Evolutionary conservation across 2,329 filamentous ascomycete species (phyloP).

Genomic region (Colletotrichum sp.): DNA sequence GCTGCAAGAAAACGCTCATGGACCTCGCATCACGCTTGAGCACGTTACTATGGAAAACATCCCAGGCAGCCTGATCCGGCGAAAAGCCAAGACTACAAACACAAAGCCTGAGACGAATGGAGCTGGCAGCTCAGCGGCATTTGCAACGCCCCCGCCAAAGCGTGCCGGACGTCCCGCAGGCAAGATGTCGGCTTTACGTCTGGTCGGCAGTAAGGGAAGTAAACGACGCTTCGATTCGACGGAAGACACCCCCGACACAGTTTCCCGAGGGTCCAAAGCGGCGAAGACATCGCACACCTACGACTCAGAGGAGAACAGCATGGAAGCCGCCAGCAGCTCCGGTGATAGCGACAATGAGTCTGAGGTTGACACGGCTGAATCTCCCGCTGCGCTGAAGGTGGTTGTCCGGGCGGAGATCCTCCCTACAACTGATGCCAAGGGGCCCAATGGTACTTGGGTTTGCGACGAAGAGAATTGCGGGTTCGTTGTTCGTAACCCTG

Average conservation of each 20-base stretch:
- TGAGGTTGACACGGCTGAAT: conserved; percentile 5
- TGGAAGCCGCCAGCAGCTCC: conserved; percentile 32
- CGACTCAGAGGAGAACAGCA: conserved; percentile 34
- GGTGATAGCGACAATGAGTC: conserved; percentile 28
- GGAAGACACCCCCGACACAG: conserved; percentile 41
- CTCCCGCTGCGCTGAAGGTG: conserved; percentile 39
- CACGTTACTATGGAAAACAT: not conserved
- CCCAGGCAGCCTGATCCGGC: not conserved
- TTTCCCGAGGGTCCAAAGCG: conserved; percentile 36
- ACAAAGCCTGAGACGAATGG: not conserved
- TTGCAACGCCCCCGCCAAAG: conserved; percentile 6
- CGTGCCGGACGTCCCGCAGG: conserved; percentile 40
- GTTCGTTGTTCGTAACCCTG: conserved; percentile 68
- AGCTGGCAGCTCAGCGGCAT: not conserved
- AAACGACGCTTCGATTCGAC: conserved; percentile 50
- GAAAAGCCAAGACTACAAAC: not conserved
- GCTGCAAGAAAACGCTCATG: conserved; percentile 26
- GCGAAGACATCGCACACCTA: conserved; percentile 38
- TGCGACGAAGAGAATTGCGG: conserved; percentile 70
- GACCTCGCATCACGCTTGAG: not conserved
- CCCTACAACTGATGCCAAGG: conserved; percentile 54
- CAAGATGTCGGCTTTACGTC: conserved; percentile 51
- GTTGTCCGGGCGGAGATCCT: conserved; percentile 55
- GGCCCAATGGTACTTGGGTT: conserved; percentile 68
- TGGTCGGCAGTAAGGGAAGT: conserved; percentile 34